Conservation (phyloP, 2,329 filamentous ascomycete species). For the Aspergillus spinulosporus region DNA sequence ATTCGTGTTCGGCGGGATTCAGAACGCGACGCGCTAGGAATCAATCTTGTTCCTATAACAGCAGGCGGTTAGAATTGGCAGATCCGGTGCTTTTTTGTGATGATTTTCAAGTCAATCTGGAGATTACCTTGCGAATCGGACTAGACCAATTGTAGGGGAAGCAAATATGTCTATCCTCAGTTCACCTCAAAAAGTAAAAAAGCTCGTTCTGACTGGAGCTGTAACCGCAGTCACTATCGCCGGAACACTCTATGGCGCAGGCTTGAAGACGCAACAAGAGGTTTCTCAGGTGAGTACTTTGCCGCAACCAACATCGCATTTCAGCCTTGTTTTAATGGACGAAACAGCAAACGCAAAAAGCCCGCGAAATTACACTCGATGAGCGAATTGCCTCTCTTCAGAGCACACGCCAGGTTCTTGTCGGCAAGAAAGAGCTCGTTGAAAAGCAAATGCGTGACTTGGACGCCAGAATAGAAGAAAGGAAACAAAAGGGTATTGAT, state of each 20-base stretch:
- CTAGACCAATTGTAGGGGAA: background rate
- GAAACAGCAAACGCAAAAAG: slow-evolving; percentile 46
- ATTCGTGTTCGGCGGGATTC: slow-evolving; percentile 17
- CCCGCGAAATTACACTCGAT: slow-evolving; percentile 52
- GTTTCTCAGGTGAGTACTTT: slow-evolving; percentile 49
- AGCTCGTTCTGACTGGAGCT: slow-evolving; percentile 56
- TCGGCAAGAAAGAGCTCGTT: slow-evolving; percentile 53
- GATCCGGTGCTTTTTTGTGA: background rate
- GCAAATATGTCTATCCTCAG: slow-evolving; percentile 24
- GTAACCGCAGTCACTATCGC: slow-evolving; percentile 58
- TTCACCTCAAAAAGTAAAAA: slow-evolving; percentile 44
- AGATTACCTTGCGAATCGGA: background rate
- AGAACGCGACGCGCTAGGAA: slow-evolving; percentile 30
- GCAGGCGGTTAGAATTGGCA: slow-evolving; percentile 30
- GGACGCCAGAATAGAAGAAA: slow-evolving; percentile 44
- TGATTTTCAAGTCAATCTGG: background rate
- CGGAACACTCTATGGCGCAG: slow-evolving; percentile 61
- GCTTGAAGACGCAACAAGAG: slow-evolving; percentile 56
- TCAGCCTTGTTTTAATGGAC: background rate
- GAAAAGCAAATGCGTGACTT: slow-evolving; percentile 59
- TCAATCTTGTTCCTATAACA: slow-evolving; percentile 21
- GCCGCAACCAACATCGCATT: background rate
- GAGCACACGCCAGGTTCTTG: slow-evolving; percentile 50
- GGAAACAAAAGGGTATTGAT: slow-evolving; percentile 38
- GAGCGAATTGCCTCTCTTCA: slow-evolving; percentile 59